Evolutionary conservation across 306 rosid genomes (phyloP).

Genomic region (Ammopiptanthus mongolicus): DNA sequence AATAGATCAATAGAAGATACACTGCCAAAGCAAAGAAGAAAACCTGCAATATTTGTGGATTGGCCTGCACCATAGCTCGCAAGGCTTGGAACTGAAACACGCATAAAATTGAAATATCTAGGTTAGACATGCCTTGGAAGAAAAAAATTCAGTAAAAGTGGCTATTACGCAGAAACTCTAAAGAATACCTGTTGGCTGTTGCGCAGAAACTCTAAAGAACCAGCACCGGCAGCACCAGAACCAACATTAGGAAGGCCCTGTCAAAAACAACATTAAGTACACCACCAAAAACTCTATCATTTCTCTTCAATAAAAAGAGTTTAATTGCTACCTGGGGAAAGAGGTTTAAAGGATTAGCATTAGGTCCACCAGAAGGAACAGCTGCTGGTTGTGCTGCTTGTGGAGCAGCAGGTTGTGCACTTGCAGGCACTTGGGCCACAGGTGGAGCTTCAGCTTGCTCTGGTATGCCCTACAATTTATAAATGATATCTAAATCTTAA

Average conservation of each 20-base stretch:
- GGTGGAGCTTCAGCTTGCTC: slow-evolving; percentile 74
- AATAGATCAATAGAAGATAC: not conserved
- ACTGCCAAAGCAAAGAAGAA: not conserved
- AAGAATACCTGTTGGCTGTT: slow-evolving; percentile 70
- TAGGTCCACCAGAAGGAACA: slow-evolving; percentile 60
- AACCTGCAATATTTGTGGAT: slow-evolving; percentile 91
- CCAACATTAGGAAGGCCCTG: slow-evolving; percentile 75
- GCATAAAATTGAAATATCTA: not conserved
- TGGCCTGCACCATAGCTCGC: slow-evolving; percentile 86
- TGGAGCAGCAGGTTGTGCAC: slow-evolving; percentile 43
- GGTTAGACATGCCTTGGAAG: not conserved
- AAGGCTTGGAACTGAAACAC: slow-evolving; percentile 63
- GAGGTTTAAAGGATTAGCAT: slow-evolving; percentile 74
- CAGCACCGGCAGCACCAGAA: slow-evolving; percentile 54
- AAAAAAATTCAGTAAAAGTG: not conserved
- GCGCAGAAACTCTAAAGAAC: slow-evolving; percentile 65
- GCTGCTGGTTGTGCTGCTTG: slow-evolving; percentile 52
- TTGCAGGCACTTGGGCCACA: slow-evolving; percentile 38
- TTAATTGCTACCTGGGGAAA: slow-evolving; percentile 65
- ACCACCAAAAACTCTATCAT: not conserved
- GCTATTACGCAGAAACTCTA: slow-evolving; percentile 72
- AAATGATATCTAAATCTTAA: not conserved
- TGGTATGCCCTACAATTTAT: slow-evolving; percentile 60
- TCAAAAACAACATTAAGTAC: slow-evolving; percentile 13
- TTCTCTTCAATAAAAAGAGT: not conserved